These are phyloP conservation scores for Closterium sp. DNA, from an alignment of 139 green algal species.

Conservation along the genomic window DNA sequence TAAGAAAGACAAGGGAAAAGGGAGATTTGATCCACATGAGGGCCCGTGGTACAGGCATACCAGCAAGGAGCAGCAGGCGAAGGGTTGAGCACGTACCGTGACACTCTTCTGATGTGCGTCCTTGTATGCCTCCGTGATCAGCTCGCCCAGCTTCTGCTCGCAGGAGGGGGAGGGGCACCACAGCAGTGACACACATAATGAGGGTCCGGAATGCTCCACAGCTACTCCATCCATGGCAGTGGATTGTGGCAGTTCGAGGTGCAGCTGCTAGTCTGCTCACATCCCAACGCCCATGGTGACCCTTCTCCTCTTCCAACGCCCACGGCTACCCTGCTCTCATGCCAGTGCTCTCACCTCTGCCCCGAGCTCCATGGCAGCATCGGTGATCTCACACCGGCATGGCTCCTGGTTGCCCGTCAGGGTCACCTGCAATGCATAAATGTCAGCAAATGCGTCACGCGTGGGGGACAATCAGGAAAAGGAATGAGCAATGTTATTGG, in stretches of 20 bases:
- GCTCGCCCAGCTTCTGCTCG: slow-evolving; percentile 58
- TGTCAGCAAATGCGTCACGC: background rate
- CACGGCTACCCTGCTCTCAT: background rate
- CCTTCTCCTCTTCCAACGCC: no score
- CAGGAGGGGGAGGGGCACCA: background rate
- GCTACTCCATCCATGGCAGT: background rate
- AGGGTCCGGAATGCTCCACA: background rate
- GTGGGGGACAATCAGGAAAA: no score
- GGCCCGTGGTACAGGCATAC: background rate
- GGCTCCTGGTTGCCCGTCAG: slow-evolving; percentile 93
- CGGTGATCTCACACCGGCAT: slow-evolving; percentile 78
- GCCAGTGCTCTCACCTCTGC: slow-evolving; percentile 52
- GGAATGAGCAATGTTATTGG: background rate
- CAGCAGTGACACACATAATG: background rate
- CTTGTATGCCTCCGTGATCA: slow-evolving; percentile 79
- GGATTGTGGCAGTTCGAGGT: background rate
- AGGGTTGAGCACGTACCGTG: slow-evolving; percentile 1
- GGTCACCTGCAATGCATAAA: slow-evolving; percentile 60
- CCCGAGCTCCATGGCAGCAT: slow-evolving; percentile 74
- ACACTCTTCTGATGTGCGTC: slow-evolving; percentile 83
- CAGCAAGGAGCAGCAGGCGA: background rate
- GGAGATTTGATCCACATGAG: background rate
- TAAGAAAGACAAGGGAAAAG: background rate
- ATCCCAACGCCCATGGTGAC: no score
- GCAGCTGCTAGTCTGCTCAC: background rate